A percentile compares a stretch with the other conserved stretches of the same genome.
Evolutionary conservation across 371 early-diverging fungal species (phyloP).

Genomic region (Rhizomucor pusillus): DNA sequence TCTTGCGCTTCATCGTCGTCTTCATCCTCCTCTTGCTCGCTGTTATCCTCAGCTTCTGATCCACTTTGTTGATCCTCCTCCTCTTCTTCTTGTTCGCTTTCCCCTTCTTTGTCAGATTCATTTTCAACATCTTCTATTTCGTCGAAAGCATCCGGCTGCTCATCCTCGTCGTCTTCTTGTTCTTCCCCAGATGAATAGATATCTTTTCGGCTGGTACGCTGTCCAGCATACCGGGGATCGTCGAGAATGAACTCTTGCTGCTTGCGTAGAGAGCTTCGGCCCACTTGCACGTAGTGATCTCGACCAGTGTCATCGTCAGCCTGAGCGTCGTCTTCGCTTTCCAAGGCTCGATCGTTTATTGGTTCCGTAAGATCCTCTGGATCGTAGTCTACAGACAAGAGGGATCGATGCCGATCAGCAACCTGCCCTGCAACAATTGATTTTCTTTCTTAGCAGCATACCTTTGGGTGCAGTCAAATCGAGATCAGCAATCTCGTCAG

Average conservation of each 20-base stretch:
- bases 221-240: constrained; percentile 79
- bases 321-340: constrained; percentile 31
- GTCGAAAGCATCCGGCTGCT: constrained; percentile 21
- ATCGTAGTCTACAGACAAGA: constrained; percentile 45
- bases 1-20: constrained; percentile 15
- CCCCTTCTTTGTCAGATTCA: constrained; percentile 10
- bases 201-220: constrained; percentile 62
- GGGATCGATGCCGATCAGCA: neutral
- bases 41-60: constrained; percentile 27
- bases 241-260: constrained; percentile 60
- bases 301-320: constrained; percentile 53
- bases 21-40: constrained; percentile 2
- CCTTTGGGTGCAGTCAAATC: constrained; percentile 68
- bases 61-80: constrained; percentile 23
- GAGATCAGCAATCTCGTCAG: constrained; percentile 69
- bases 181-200: constrained; percentile 53
- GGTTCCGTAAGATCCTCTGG: constrained; percentile 63
- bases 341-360: constrained; percentile 30
- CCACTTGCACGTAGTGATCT: constrained; percentile 71
- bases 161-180: constrained; percentile 39
- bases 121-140: constrained; percentile 18
- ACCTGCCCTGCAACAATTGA: constrained; percentile 1
- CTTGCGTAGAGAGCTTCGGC: constrained; percentile 68
- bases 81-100: constrained; percentile 23
- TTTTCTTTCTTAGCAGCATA: constrained; percentile 19